Conservation (phyloP, 306 rosid species). For the Fagus crenata region DNA sequence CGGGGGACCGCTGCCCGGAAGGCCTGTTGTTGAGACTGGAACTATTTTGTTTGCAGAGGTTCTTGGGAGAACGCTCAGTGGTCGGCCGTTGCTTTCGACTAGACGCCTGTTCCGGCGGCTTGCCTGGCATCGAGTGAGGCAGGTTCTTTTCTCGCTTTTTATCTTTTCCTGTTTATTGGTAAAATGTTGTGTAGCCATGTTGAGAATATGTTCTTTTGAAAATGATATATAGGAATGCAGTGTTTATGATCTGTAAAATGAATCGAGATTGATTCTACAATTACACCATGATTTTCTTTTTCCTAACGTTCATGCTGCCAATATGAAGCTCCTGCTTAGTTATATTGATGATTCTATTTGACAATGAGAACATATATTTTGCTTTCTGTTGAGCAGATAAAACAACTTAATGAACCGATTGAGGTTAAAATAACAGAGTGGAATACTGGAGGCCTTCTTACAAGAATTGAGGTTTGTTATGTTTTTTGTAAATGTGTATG, state of each 20-base stretch:
- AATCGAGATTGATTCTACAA: background rate
- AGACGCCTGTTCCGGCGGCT: conserved; percentile 74
- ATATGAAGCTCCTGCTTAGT: conserved; percentile 1
- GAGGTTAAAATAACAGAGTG: conserved; percentile 85
- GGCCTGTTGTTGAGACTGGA: conserved; percentile 80
- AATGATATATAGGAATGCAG: background rate
- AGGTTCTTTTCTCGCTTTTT: conserved; percentile 75
- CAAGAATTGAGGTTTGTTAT: conserved; percentile 81
- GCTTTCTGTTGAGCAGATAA: conserved; percentile 58
- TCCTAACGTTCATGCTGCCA: background rate
- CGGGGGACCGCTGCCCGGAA: conserved; percentile 48
- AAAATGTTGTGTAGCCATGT: background rate
- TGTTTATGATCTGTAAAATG: background rate
- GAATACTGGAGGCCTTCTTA: conserved; percentile 91
- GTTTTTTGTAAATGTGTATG: background rate
- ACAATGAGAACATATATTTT: conserved; percentile 20
- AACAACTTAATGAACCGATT: conserved; percentile 74
- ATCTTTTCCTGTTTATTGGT: conserved; percentile 26
- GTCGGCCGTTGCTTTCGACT: conserved; percentile 88
- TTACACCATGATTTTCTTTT: background rate
- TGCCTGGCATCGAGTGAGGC: conserved; percentile 98
- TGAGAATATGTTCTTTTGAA: background rate
- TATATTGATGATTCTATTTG: conserved; percentile 8
- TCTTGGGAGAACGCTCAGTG: conserved; percentile 92
- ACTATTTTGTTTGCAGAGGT: conserved; percentile 91